Evolutionary conservation across 495 filamentous ascomycete species (phyloP).

Genomic region (Hypoxylon crocopeplum): DNA sequence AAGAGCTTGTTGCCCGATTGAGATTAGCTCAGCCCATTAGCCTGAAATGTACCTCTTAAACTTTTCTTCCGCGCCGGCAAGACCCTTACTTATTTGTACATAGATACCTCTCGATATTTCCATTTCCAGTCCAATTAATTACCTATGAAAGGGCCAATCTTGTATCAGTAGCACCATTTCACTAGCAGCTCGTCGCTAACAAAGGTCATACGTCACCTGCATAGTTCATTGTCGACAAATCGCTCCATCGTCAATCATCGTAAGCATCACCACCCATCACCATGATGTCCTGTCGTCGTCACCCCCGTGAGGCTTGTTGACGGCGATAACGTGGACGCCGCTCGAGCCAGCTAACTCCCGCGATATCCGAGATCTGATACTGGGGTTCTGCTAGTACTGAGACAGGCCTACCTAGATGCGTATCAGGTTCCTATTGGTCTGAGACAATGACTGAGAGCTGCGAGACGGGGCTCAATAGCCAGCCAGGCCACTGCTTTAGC

Average conservation of each 20-base stretch:
- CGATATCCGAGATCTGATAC: slow-evolving; percentile 16
- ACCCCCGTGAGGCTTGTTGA: slow-evolving; percentile 22
- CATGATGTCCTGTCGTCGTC: slow-evolving; percentile 33
- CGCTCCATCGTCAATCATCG: background rate
- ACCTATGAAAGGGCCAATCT: background rate
- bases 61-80: no score
- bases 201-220: slow-evolving; percentile 20
- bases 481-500: background rate
- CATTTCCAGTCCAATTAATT: background rate
- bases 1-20: slow-evolving; percentile 24
- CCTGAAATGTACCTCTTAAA: no score
- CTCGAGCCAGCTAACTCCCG: background rate
- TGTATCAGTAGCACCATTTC: no score
- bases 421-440: slow-evolving; percentile 22
- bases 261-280: slow-evolving; percentile 8
- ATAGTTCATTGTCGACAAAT: background rate
- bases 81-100: no score
- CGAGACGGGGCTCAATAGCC: slow-evolving; percentile 3
- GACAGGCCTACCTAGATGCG: no score
- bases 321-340: slow-evolving; percentile 15
- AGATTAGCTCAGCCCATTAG: background rate
- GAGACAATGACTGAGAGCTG: slow-evolving; percentile 13
- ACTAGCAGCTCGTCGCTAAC: no score
- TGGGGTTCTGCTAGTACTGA: no score
- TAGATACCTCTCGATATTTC: no score